Evolutionary conservation across 768 basidiomycete species (phyloP).

Genomic region (Sistotremastrum niveocremeum): DNA sequence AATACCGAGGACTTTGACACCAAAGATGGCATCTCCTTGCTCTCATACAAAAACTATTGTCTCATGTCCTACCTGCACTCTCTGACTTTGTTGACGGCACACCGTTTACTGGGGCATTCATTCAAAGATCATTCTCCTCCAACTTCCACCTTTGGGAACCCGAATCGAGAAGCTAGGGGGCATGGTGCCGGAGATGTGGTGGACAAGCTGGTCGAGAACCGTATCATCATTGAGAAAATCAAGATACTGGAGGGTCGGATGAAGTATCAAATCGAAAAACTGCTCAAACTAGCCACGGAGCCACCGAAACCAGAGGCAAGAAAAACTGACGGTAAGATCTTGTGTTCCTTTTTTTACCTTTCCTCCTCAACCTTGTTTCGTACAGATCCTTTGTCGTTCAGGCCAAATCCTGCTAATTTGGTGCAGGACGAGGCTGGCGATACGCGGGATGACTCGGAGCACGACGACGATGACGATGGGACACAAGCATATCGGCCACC

Average conservation of each 20-base stretch:
- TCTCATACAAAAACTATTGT: conserved; percentile 77
- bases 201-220: conserved; percentile 63
- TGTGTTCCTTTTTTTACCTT: neutral
- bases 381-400: conserved; percentile 82
- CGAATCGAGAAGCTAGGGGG: conserved; percentile 42
- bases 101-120: conserved; percentile 53
- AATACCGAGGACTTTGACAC: conserved; percentile 31
- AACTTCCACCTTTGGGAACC: conserved; percentile 34
- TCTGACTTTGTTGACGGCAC: conserved; percentile 58
- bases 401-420: conserved; percentile 76
- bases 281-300: conserved; percentile 65
- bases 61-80: conserved; percentile 80
- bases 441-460: conserved; percentile 20
- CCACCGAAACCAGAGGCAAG: conserved; percentile 23
- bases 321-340: conserved; percentile 41
- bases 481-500: conserved; percentile 56
- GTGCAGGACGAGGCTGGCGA: conserved; percentile 25
- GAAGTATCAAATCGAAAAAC: conserved; percentile 92
- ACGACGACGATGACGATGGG: conserved; percentile 15
- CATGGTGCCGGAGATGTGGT: conserved; percentile 58
- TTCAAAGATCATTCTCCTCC: conserved; percentile 32
- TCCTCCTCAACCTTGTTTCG: neutral
- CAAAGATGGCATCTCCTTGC: conserved; percentile 76
- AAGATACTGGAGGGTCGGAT: conserved; percentile 75
- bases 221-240: conserved; percentile 80